Evolutionary conservation across 768 basidiomycete species (phyloP).

Genomic region (Suillus tomentosus): DNA sequence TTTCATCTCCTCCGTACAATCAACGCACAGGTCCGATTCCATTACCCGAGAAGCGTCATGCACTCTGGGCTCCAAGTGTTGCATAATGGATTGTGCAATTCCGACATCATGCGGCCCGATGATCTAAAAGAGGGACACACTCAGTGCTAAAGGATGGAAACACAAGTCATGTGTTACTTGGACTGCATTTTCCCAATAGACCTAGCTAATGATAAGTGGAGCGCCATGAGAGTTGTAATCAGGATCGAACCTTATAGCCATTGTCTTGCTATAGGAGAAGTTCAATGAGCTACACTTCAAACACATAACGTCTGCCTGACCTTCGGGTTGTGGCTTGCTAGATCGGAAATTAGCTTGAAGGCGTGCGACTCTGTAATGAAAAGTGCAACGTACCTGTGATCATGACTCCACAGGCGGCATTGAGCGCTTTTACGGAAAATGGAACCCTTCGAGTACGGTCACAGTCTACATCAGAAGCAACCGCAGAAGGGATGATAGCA

Average conservation of each 20-base stretch:
- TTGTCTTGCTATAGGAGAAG: conserved; percentile 65
- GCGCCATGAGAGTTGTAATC: neutral
- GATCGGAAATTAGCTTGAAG: conserved; percentile 8
- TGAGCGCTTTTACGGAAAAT: conserved; percentile 65
- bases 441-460: conserved; percentile 60
- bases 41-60: conserved; percentile 42
- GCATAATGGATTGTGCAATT: conserved; percentile 66
- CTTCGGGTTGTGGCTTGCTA: conserved; percentile 90
- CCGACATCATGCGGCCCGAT: conserved; percentile 82
- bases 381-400: conserved; percentile 63
- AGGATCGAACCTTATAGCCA: conserved; percentile 70
- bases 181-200: conserved; percentile 89
- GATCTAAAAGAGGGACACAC: conserved; percentile 49
- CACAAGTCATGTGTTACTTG: conserved; percentile 48
- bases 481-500: conserved; percentile 21
- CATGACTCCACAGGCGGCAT: conserved; percentile 85
- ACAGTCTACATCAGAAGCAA: conserved; percentile 1
- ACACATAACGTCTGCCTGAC: conserved; percentile 34
- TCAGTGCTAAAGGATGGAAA: conserved; percentile 2
- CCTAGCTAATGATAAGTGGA: conserved; percentile 42
- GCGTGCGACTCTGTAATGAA: neutral
- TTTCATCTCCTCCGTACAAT: conserved; percentile 61
- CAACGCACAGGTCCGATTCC: conserved; percentile 48
- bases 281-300: conserved; percentile 12
- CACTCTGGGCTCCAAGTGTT: conserved; percentile 55